Evolutionary conservation across 805 yeast species (phyloP).

Genomic region (Teunomyces kruisii): DNA sequence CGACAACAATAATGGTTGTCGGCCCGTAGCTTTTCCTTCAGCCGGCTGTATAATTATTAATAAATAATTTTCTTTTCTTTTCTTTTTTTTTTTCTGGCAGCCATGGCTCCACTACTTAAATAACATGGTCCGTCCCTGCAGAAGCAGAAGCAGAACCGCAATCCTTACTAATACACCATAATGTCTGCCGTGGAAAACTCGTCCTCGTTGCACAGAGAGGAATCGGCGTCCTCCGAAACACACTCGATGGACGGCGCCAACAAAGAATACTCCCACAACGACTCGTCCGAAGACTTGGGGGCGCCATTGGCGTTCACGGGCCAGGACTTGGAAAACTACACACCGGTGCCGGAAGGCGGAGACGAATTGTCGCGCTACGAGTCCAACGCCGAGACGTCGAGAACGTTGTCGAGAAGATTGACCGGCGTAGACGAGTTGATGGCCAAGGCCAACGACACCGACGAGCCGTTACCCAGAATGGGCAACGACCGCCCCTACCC

Average conservation of each 20-base stretch:
- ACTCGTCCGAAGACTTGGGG: constrained; percentile 5
- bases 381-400: constrained; percentile 20
- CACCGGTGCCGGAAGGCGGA: not conserved
- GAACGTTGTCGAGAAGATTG: constrained; percentile 17
- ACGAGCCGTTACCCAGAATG: constrained; percentile 48
- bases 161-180: no score
- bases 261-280: constrained; percentile 5
- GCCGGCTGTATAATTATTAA: no score
- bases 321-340: constrained; percentile 6
- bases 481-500: constrained; percentile 69
- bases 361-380: constrained; percentile 19
- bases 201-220: not conserved
- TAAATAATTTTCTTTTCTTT: no score
- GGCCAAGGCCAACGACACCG: constrained; percentile 20
- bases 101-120: no score
- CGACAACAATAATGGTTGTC: no score
- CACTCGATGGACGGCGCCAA: not conserved
- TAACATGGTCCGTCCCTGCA: no score
- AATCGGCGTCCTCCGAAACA: not conserved
- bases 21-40: no score
- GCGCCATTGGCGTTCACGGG: constrained; percentile 13
- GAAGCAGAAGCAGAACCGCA: no score
- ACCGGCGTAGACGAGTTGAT: constrained; percentile 21
- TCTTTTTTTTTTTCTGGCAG: no score
- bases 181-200: not conserved